phyloP scores from a whole-genome alignment of 495 filamentous ascomycete genomes.

The Podospora pseudopauciseta region DNA sequence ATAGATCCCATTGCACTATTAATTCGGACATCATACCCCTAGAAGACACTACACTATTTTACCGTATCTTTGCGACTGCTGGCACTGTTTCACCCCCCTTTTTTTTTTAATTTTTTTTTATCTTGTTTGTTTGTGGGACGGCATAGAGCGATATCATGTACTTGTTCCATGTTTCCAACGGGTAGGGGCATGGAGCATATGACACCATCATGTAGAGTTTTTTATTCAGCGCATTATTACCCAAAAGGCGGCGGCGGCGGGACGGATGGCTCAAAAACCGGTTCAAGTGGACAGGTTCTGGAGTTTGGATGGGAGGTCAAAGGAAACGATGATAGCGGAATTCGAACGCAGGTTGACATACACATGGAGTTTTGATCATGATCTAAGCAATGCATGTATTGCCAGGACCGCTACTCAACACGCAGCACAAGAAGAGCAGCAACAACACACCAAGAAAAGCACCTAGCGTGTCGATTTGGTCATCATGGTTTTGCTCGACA shows the following conservation, averaged over 20 bases:
- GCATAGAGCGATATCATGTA: constrained; percentile 3
- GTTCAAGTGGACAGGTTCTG: constrained; percentile 28
- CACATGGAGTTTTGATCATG: neutral
- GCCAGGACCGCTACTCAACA: neutral
- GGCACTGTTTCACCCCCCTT: neutral
- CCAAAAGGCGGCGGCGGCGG: constrained; percentile 13
- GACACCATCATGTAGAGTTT: constrained; percentile 6
- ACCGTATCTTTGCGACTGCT: constrained; percentile 18
- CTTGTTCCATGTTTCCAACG: constrained; percentile 3
- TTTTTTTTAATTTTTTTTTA: neutral
- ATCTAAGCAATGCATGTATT: neutral
- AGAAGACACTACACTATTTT: constrained; percentile 29
- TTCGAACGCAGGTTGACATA: neutral
- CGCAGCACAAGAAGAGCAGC: neutral
- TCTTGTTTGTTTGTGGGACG: constrained; percentile 1
- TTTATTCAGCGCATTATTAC: constrained; percentile 2
- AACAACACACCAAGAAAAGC: neutral
- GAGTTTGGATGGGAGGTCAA: constrained; percentile 15
- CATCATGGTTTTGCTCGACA: neutral
- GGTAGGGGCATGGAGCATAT: neutral
- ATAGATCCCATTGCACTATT: constrained; percentile 29
- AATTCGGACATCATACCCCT: constrained; percentile 27
- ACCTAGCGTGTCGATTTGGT: neutral
- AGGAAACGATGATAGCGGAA: neutral
- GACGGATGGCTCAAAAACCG: constrained; percentile 15